Evolutionary conservation across 768 basidiomycete genomes (phyloP), one percentile per base, ranked within the genome.

Genomic region (Termitomyces sp.): DNA sequence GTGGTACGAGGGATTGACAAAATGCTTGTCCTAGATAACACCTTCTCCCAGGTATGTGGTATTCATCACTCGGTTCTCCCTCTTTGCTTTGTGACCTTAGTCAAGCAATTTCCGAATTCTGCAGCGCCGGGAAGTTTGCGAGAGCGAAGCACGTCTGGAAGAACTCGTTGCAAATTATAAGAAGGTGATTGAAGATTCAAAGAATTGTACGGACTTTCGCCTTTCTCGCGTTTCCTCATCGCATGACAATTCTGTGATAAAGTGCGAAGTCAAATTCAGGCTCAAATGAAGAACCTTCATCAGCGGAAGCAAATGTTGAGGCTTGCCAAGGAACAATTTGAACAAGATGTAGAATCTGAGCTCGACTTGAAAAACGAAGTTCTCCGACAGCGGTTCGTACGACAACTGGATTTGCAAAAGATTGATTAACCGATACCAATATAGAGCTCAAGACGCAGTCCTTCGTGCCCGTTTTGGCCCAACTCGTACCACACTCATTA

Each of bases 51-150:
- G 66, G 85, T 86, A 71, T 56, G 81, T 22, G 22, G 32, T 18
- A 50, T 24, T 14, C 14, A 12, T 54, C 52, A 29, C 29, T 58
- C 12, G 5, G 9, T n/a, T 10, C 55, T 4, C 53, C 36, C 57
- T 60, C 51, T 59, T 46, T 43, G 5, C 32, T 39, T 46, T 53
- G 44, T 37, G 8, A 37, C 5, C 66, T 68, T 60, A 67, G 57
- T 65, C 47, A 61, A 68, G 29, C 4, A 8, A 22, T 36, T 29
- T 32, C 5, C 5, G 4, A 51, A 18, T 4, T 46, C 14, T 24
- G 32, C 29, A 91, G 90, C 79, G 75, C 61, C 85, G 88, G 42
- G 85, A 92, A 68, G 73, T 84, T 49, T 84, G 82, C 43, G 84
- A 92, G 69, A 81, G 85, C 37, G 75, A 86, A 64, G 76, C 78